Evolutionary conservation across 768 basidiomycete genomes (phyloP), one percentile per base, ranked within the genome.

Genomic region (Lentinus brumalis): DNA sequence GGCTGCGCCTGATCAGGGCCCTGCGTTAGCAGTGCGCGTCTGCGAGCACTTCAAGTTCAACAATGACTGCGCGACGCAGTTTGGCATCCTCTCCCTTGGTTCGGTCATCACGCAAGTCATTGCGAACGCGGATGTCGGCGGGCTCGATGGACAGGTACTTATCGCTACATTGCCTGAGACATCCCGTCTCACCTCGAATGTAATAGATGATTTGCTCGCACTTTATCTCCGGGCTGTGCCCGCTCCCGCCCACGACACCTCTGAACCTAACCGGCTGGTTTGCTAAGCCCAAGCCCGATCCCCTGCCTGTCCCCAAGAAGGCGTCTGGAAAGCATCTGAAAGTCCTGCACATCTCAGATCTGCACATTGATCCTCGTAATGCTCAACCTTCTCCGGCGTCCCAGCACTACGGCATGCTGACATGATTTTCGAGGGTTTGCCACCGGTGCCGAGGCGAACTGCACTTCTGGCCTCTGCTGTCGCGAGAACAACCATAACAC

Each of bases 281-380:
- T 73, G 77, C 82, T 31, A 92, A 89, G 71, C 87, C 89, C 3
- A 92, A 92, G 69, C 90, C 90, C 1, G 79, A 81, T 31, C 85
- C 86, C 4, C 79, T 86, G 12, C 88, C 87, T n/a, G 61, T 76
- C 9, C 78, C 79, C 0, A 87, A 80, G 70, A 77, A 79, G 69
- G 80, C 81, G 15, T 88, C 84, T 46, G 89, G 89, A 12, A 73
- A 88, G 66, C 78, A 84, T 40, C 74, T 91, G 45, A 91, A 89
- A 69, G 85, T 91, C 0, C 72, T 92, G 59, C 91, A 92, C 69
- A 57, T 92, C n/a, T 89, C 88, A 1, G 90, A 92, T 67, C 78
- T 89, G 58, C 91, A 91, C 70, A 73, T 92, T 53, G 90, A 92
- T 71, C 86, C 89, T 41, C 81, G 89, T 87, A 65, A 51, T 81